phyloP scores from a whole-genome alignment of 1,139 yeast species.

The Taphrina pruni region DNA sequence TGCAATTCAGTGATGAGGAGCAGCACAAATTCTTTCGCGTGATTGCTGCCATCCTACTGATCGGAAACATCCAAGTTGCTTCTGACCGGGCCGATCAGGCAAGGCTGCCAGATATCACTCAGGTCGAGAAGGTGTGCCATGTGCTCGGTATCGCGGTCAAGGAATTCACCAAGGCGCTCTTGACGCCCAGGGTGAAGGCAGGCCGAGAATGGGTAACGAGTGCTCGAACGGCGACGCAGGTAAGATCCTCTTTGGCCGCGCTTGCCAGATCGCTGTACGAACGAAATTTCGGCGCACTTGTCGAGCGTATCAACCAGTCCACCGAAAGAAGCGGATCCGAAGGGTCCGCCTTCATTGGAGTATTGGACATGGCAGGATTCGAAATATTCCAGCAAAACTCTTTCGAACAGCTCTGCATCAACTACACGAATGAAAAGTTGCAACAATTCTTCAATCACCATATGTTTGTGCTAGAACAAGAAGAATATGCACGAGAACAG shows the following conservation, averaged over 20 bases:
- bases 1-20: conserved; percentile 70
- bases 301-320: conserved; percentile 74
- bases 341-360: conserved; percentile 76
- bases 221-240: conserved; percentile 79
- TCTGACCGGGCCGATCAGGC: conserved; percentile 77
- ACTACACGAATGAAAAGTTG: conserved; percentile 91
- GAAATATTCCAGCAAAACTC: conserved; percentile 91
- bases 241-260: conserved; percentile 81
- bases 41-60: conserved; percentile 76
- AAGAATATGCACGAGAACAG: conserved; percentile 89
- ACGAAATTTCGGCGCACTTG: conserved; percentile 76
- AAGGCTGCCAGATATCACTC: conserved; percentile 60
- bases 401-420: conserved; percentile 95
- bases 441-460: conserved; percentile 98
- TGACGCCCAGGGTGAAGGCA: conserved; percentile 86
- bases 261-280: conserved; percentile 87
- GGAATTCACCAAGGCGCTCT: conserved; percentile 64
- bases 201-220: conserved; percentile 87
- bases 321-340: conserved; percentile 47
- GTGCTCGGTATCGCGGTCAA: conserved; percentile 68
- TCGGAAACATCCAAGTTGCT: conserved; percentile 81
- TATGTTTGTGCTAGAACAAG: conserved; percentile 94
- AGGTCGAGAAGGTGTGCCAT: conserved; percentile 63
- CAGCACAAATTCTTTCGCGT: conserved; percentile 66
- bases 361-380: conserved; percentile 95